Base-by-base conservation (phyloP, 148 eudicot species). In the Gaultheria prostrata region DNA sequence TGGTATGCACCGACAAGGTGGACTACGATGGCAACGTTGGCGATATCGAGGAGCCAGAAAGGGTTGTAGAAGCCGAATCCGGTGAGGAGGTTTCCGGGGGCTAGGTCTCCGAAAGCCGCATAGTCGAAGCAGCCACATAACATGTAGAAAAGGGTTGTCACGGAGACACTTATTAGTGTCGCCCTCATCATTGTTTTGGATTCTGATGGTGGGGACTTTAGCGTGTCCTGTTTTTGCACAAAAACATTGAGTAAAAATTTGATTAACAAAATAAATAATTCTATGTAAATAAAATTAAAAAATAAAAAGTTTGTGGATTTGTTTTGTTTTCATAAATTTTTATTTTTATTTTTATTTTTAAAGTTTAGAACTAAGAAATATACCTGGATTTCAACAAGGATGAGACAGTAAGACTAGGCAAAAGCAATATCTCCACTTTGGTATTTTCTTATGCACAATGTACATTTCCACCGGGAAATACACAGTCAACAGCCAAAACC, bases 21-120 rank as follows among this genome's bases (percentile, higher is more conserved):
- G 61, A 89, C 70, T 0, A 81, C 87, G 8, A 89, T 89, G 84
- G 90, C 90, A 0, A 80, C 80, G 26, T 89, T 87, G 78, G 90
- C 91, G 0, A 89, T 89, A 59, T 89, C 90, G 0, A 89, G 79
- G 21, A 89, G 83, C 91, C 91, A 87, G 12, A 45, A 89, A 7
- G 90, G 91, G 83, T 87, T 86, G 83, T 86, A 88, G 87, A 89
- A 89, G 6, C 90, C 91, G 74, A 88, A 89, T 0, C 90, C 90
- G 0, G 90, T 89, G 46, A 89, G 88, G 75, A 89, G 88, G 87
- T 89, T 89, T 20, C 90, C 90, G 6, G 91, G 90, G 14, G 91
- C 71, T 1, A 39, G 14, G 77, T 89, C 88, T 13, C 91, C 91
- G 20, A 89, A 89, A 3, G 91, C 90, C 0, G 91, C 91, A 48